Base-by-base conservation (phyloP, 176 grass and related monocot genomes). In the Oryza punctata region DNA sequence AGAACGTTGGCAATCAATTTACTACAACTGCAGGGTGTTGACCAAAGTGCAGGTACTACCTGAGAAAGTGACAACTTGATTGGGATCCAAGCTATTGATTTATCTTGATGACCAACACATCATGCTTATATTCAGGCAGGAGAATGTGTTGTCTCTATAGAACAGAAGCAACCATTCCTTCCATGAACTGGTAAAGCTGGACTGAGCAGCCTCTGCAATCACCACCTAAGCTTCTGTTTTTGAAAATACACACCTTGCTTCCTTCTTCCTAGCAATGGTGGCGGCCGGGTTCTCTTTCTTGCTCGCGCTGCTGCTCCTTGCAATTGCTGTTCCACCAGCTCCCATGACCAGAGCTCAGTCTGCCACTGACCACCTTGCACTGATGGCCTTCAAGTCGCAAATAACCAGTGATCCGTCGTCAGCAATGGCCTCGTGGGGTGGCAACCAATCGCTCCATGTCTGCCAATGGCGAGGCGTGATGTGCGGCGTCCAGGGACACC, bases 401-500 rank as follows among this genome's bases (percentile, higher is more conserved):
- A 54, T 54, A 54, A 54, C 18, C 16, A 0, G 50, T 54, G 50
- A 54, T 25, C 75, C 52, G 0, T 44, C 12, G 1, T 59, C 33
- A 3, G 83, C 66, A 3, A 12, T 78, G 19, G 66, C 50, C 9
- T 71, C 75, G 1, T 76, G 82, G 82, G 44, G 28, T 12, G 72
- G 71, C 41, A 83, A 76, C 82, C 32, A 24, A 10, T 68, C 63
- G 30, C 3, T 84, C 32, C 32, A 33, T 24, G n/a, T 28, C 14
- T 84, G 82, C 82, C 29, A 50, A 37, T 84, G 82, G 82, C 82
- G 10, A 3, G 82, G 82, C 12, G 30, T 84, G 13, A 57, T 12
- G 32, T 82, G 80, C 38, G 57, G 80, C 10, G 7, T 7, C 6
- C 35, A n/a, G 26, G 80, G 80, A 12, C 16, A 12, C 15, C 16